phyloP scores from a whole-genome alignment of 1,284 basidiomycete genomes.

The Ceratorhiza oryzae-sativae region DNA sequence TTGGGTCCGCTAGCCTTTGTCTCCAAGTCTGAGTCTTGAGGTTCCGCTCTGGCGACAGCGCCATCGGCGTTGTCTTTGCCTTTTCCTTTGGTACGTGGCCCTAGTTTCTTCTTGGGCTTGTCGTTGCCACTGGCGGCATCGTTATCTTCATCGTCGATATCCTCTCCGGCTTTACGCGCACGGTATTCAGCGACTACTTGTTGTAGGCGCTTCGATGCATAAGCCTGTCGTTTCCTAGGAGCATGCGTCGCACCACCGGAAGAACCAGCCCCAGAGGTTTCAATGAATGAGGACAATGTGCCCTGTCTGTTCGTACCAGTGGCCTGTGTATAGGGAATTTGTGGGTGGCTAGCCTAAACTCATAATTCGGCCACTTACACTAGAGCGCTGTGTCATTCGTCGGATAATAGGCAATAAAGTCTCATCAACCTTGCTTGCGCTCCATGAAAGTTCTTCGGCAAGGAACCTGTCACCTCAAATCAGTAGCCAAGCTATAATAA shows the following conservation, averaged over 20 bases:
- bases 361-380: conserved; percentile 56
- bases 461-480: conserved; percentile 68
- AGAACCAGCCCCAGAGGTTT: conserved; percentile 53
- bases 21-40: conserved; percentile 28
- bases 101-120: conserved; percentile 32
- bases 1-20: conserved; percentile 11
- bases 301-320: conserved; percentile 67
- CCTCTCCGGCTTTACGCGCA: conserved; percentile 40
- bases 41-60: conserved; percentile 14
- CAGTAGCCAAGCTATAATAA: background rate
- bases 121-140: conserved; percentile 36
- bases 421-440: conserved; percentile 86
- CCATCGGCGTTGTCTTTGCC: conserved; percentile 21
- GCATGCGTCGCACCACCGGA: conserved; percentile 61
- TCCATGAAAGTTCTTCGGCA: conserved; percentile 86
- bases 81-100: background rate
- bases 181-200: conserved; percentile 59
- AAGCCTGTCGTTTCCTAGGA: conserved; percentile 79
- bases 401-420: conserved; percentile 93
- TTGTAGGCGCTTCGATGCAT: conserved; percentile 86
- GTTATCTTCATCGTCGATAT: conserved; percentile 16
- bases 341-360: background rate
- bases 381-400: conserved; percentile 80
- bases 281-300: conserved; percentile 63
- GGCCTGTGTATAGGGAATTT: conserved; percentile 49